Evolutionary conservation across 2,329 filamentous ascomycete genomes (phyloP).

Genomic region (Ophiostoma tasmaniense): DNA sequence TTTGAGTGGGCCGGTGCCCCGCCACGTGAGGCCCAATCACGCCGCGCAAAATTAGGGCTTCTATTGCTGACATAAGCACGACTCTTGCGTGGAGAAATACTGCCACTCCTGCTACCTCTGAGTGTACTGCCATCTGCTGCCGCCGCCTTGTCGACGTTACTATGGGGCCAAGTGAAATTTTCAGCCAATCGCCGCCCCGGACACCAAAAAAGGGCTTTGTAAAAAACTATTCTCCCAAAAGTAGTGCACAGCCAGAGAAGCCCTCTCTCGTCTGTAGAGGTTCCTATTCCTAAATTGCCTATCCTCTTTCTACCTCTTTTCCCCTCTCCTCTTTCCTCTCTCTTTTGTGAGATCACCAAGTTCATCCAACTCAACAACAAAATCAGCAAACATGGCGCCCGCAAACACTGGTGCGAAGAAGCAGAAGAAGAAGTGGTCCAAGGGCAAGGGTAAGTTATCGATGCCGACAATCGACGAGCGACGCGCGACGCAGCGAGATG

Average conservation of each 20-base stretch:
- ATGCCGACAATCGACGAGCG: not conserved
- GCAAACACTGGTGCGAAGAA: conserved; percentile 60
- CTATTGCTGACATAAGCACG: not conserved
- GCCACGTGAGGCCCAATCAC: not conserved
- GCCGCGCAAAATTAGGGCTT: not conserved
- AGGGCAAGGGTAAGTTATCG: conserved; percentile 58
- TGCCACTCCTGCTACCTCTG: not conserved
- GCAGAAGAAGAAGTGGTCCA: conserved; percentile 73
- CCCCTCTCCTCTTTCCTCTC: conserved; percentile 10
- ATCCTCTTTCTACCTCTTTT: conserved; percentile 10
- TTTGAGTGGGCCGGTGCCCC: not conserved
- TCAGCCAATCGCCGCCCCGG: not conserved
- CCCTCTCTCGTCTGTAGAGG: not conserved
- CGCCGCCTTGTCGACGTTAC: not conserved
- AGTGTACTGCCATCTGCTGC: not conserved
- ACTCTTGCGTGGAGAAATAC: not conserved
- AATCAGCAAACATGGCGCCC: conserved; percentile 35
- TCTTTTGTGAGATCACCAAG: conserved; percentile 18
- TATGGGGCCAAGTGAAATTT: not conserved
- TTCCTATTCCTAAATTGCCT: conserved; percentile 2
- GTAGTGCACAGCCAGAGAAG: not conserved
- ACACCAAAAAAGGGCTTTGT: conserved; percentile 5
- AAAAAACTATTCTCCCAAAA: conserved; percentile 8
- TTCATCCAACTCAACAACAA: conserved; percentile 28
- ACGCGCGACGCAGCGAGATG: not conserved